Evolutionary conservation across 2,329 filamentous ascomycete species (phyloP).

Genomic region (Pseudogymnoascus sp.): DNA sequence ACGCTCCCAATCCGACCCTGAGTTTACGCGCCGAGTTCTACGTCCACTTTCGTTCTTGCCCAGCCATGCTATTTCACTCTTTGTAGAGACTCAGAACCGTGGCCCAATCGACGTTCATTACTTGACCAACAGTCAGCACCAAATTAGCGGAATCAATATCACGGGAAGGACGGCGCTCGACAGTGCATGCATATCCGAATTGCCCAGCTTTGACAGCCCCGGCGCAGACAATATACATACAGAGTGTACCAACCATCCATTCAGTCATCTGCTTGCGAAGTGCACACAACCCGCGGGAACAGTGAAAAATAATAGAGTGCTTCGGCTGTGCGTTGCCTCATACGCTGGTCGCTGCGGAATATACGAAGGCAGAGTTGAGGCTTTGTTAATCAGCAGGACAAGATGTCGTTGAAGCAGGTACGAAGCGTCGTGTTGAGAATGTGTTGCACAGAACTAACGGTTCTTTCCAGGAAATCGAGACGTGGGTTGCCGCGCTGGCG

Average conservation of each 20-base stretch:
- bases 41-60: not conserved
- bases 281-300: not conserved
- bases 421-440: not conserved
- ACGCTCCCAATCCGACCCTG: not conserved
- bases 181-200: not conserved
- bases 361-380: not conserved
- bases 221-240: not conserved
- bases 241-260: not conserved
- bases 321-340: conserved; percentile 1
- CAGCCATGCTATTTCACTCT: conserved; percentile 6
- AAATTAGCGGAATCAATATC: conserved; percentile 7
- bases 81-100: conserved; percentile 3
- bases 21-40: conserved; percentile 7
- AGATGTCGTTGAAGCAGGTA: conserved; percentile 7
- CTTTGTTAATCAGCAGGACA: not conserved
- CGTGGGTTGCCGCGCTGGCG: conserved; percentile 85
- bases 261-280: not conserved
- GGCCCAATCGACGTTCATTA: conserved; percentile 7
- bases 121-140: not conserved
- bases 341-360: not conserved
- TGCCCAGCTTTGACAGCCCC: conserved; percentile 1
- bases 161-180: not conserved
- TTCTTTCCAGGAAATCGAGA: conserved; percentile 77
- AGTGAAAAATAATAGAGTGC: not conserved
- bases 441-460: conserved; percentile 4